phyloP scores from a whole-genome alignment of 495 filamentous ascomycete species.

The Cercophora scortea region DNA sequence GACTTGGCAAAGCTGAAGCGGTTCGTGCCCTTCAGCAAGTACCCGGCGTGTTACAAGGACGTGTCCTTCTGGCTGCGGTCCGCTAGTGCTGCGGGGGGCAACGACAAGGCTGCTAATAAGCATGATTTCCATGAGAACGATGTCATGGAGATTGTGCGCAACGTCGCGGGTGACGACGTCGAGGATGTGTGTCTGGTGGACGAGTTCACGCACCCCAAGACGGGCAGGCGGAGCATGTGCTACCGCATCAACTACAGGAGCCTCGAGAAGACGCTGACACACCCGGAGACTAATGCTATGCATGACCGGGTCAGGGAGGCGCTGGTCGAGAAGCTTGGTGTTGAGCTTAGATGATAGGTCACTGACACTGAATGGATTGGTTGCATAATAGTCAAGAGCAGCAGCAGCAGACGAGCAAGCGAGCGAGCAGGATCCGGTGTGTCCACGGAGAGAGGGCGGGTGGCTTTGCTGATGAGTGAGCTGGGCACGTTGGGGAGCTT shows the following conservation, averaged over 20 bases:
- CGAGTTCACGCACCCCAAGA: conserved; percentile 85
- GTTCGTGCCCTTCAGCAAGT: conserved; percentile 81
- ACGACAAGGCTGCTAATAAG: conserved; percentile 22
- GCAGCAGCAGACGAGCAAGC: too few relatives aligned
- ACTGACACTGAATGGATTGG: too few relatives aligned
- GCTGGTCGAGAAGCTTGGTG: conserved; percentile 61
- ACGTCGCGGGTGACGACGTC: conserved; percentile 69
- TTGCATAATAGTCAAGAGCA: too few relatives aligned
- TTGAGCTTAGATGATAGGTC: conserved; percentile 72
- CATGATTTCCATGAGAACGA: conserved; percentile 84
- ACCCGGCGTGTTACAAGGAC: conserved; percentile 82
- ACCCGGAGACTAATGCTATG: conserved; percentile 65
- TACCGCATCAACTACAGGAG: conserved; percentile 90
- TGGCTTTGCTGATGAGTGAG: too few relatives aligned
- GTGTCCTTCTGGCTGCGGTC: conserved; percentile 84
- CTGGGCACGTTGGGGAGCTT: too few relatives aligned
- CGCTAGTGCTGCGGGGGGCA: conserved; percentile 46
- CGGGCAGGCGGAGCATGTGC: conserved; percentile 72
- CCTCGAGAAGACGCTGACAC: conserved; percentile 80
- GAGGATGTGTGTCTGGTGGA: conserved; percentile 79
- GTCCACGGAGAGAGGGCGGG: too few relatives aligned
- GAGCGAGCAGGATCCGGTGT: too few relatives aligned
- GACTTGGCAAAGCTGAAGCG: conserved; percentile 43
- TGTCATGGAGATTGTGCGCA: conserved; percentile 87
- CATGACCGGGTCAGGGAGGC: conserved; percentile 57